Evolutionary conservation across 2,329 filamentous ascomycete species (phyloP).

Genomic region (Phymatotrichopsis omnivora): DNA sequence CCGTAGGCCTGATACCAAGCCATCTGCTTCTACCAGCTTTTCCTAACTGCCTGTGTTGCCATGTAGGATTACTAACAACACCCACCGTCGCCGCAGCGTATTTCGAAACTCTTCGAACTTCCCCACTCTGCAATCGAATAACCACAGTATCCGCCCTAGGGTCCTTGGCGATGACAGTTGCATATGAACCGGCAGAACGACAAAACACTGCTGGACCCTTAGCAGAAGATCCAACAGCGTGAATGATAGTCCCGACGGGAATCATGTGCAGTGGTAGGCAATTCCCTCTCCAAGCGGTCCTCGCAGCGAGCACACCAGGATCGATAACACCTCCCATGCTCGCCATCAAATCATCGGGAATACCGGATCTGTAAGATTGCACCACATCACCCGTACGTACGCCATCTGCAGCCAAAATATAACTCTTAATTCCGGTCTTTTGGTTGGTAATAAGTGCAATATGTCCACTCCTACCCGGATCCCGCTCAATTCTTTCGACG

Average conservation of each 20-base stretch:
- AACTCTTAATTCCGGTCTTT: slow-evolving; percentile 65
- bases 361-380: slow-evolving; percentile 82
- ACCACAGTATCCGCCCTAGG: slow-evolving; percentile 66
- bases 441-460: slow-evolving; percentile 76
- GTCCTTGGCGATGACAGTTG: slow-evolving; percentile 79
- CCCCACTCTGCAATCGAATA: slow-evolving; percentile 81
- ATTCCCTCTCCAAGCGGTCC: slow-evolving; percentile 88
- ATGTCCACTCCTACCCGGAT: slow-evolving; percentile 85
- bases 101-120: slow-evolving; percentile 78
- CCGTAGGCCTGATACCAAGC: slow-evolving; percentile 88
- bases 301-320: slow-evolving; percentile 89
- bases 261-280: slow-evolving; percentile 94
- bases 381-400: slow-evolving; percentile 84
- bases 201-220: slow-evolving; percentile 79
- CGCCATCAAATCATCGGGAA: slow-evolving; percentile 73
- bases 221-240: slow-evolving; percentile 70
- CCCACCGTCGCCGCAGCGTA: slow-evolving; percentile 93
- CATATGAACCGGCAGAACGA: slow-evolving; percentile 86
- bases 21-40: slow-evolving; percentile 91
- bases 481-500: slow-evolving; percentile 92
- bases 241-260: slow-evolving; percentile 84
- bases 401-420: slow-evolving; percentile 91
- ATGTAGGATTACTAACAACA: slow-evolving; percentile 83
- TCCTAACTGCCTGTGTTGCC: slow-evolving; percentile 81
- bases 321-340: slow-evolving; percentile 91